These are phyloP conservation scores for Acrocalymma vagum DNA, from an alignment of 2,329 filamentous ascomycete species.

Conservation along the genomic window DNA sequence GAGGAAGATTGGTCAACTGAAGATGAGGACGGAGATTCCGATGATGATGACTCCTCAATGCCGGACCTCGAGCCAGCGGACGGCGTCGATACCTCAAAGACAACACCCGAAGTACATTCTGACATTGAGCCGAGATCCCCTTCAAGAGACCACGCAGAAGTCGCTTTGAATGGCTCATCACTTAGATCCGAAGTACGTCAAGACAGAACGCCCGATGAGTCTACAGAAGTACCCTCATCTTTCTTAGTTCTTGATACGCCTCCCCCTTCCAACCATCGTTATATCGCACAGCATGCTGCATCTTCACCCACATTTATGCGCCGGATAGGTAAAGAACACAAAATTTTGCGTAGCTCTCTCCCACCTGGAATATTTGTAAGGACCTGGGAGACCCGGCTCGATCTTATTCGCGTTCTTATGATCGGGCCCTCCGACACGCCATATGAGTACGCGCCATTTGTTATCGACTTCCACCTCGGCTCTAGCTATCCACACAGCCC, in stretches of 20 bases:
- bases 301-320: constrained; percentile 55
- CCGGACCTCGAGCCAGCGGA: constrained; percentile 31
- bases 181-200: background rate
- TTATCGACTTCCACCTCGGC: constrained; percentile 66
- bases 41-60: constrained; percentile 40
- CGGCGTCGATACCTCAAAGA: constrained; percentile 41
- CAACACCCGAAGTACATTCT: constrained; percentile 41
- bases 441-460: constrained; percentile 68
- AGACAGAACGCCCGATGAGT: constrained; percentile 1
- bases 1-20: constrained; percentile 49
- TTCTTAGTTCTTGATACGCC: constrained; percentile 47
- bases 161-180: background rate
- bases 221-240: constrained; percentile 20
- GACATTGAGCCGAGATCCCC: constrained; percentile 30
- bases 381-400: constrained; percentile 66
- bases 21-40: constrained; percentile 43
- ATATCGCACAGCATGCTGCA: constrained; percentile 50
- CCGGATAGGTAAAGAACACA: constrained; percentile 65
- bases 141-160: constrained; percentile 5
- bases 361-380: constrained; percentile 66
- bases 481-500: constrained; percentile 60
- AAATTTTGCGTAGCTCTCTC: constrained; percentile 63
- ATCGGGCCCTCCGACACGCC: constrained; percentile 67
- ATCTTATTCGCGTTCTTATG: constrained; percentile 66
- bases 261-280: constrained; percentile 45